Conservation (phyloP, 257 asterid genomes). For the Salvia rosmarinus region DNA sequence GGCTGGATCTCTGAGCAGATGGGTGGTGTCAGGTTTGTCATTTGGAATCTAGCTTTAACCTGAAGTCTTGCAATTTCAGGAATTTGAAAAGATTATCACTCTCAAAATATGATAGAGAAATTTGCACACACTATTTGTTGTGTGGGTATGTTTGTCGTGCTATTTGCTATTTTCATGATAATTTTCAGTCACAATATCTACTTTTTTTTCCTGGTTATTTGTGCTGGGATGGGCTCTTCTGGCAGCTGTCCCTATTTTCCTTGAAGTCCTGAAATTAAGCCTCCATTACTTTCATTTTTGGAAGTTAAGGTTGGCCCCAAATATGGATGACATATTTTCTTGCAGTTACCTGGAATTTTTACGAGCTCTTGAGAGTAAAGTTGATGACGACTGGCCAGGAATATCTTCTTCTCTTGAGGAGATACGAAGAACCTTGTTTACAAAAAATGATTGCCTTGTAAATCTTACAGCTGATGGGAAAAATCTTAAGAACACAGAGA, state of each 20-base stretch:
- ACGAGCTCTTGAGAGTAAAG: constrained; percentile 71
- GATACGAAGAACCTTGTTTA: constrained; percentile 75
- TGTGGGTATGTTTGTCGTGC: constrained; percentile 21
- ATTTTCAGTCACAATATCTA: background rate
- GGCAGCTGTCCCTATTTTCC: background rate
- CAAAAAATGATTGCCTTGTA: constrained; percentile 77
- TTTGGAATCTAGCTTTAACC: constrained; percentile 18
- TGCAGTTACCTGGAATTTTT: constrained; percentile 94
- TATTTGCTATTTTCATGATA: constrained; percentile 6
- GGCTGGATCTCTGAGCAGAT: constrained; percentile 97
- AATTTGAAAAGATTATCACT: constrained; percentile 15
- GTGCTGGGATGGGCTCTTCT: constrained; percentile 6
- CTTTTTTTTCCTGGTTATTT: background rate
- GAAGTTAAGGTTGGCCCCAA: constrained; percentile 17
- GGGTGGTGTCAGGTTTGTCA: constrained; percentile 91
- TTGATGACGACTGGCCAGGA: constrained; percentile 80
- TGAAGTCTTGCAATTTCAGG: constrained; percentile 21
- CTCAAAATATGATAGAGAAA: constrained; percentile 12
- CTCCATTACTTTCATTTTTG: constrained; percentile 6
- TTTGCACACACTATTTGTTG: background rate
- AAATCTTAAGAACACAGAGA: constrained; percentile 68
- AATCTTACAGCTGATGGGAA: constrained; percentile 90
- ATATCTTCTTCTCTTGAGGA: constrained; percentile 91
- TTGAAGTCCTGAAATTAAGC: constrained; percentile 13
- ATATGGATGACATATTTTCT: constrained; percentile 22